Base-by-base conservation (phyloP, 306 rosid species). In the Pyrus betulifolia region DNA sequence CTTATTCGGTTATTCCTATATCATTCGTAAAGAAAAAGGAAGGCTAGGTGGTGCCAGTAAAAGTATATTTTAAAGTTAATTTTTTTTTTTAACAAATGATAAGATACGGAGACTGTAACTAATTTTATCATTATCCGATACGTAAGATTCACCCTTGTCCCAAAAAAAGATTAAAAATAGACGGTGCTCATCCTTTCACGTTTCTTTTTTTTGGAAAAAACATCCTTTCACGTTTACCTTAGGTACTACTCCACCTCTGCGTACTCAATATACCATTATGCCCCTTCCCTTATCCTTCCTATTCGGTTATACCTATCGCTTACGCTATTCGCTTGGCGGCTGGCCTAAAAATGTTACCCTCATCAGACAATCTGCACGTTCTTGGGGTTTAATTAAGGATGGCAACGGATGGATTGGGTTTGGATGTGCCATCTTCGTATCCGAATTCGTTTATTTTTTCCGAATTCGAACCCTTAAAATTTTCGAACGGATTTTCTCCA, bases 341-440 rank as follows among this genome's bases (percentile, higher is more conserved):
- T 71, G 75, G 69, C 87, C 14, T 1, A 15, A 15, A 51, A 58
- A 76, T 78, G 25, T 86, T 31, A 70, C 83, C 83, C 87, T 2
- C 23, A 38, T 46, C 52, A 51, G 73, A 21, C 76, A 78, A 71
- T 6, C 75, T 58, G 66, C 57, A 11, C 63, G 83, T 64, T 59
- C 28, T 35, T 25, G 14, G 77, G 65, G 65, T 2, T 30, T 30
- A 30, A 30, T 30, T 30, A 30, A 4, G 33, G 33, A 30, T 4
- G 33, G 0, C 33, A 4, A 30, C 31, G 0, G 31, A 0, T 30
- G 31, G 31, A 30, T 30, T 30, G 5, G 31, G 31, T 30, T 30
- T 0, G 4, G 31, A 30, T 30, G 4, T 30, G 31, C 4, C 31
- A 30, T 30, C 5, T 30, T 30, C 5, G 3, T 28, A 28, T 2